Evolutionary conservation across 108 stramenopile genomes (phyloP), one percentile per base, ranked within the genome.

Genomic region (Nitzschia sp.): DNA sequence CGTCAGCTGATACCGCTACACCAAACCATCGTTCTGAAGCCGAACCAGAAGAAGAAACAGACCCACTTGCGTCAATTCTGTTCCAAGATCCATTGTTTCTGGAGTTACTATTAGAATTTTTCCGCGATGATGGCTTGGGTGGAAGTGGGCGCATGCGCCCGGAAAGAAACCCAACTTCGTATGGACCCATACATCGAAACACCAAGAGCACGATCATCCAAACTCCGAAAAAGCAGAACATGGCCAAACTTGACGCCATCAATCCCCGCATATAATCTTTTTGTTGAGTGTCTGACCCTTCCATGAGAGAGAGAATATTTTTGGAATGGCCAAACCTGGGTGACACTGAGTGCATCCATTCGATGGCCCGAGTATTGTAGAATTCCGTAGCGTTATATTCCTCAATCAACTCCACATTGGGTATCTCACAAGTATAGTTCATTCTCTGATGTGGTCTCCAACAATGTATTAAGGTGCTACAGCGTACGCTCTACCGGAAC

Each of bases 261-360:
- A 72, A 57, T 24, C 71, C 71, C 14, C 26, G 41, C 0, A 72
- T 24, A 22, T 72, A 72, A 14, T 72, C 71, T 40, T 57, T 48
- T 48, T 73, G 65, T 44, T 73, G 44, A 2, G 41, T 34, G 22
- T 46, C 39, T 5, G 53, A 52, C 5, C 71, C 71, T 0, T 43
- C 0, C 63, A 63, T 48, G 26, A 72, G 25, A 26, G 22, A 5
- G 24, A 64, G 41, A 5, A 72, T 14, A 17, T 72, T 63, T 6
- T 50, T 64, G 54, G 71, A 40, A 19, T 57, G 29, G 6, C 71
- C 63, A 64, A 64, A 72, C 8, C 71, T 21, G 11, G 71, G 71
- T 12, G 71, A 38, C 3, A 29, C 8, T 2, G 34, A 29, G 26
- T 67, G 57, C 57, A 61, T 67, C 72, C 65, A 67, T 53, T 34